Evolutionary conservation across 2,329 filamentous ascomycete genomes (phyloP), one percentile per base, ranked within the genome.

Genomic region (Paracoccidioides lutzii): DNA sequence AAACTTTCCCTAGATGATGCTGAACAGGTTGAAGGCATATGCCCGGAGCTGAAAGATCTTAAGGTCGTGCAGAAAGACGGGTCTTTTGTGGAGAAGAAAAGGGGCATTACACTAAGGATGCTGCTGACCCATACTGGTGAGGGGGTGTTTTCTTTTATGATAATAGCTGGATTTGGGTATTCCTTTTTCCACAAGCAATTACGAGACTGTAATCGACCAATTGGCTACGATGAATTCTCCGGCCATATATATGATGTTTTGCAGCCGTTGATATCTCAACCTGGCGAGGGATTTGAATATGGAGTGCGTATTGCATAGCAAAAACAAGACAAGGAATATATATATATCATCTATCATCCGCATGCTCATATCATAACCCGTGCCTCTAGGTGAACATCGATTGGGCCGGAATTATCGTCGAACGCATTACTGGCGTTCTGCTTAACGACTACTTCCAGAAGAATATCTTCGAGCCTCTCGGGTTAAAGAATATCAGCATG

Each of bases 211-310:
- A 69, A 68, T 1, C 68, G 72, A 10, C 80, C 80, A 0, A 67
- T 70, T 0, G 79, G 80, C 0, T 62, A 76, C 4, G 79, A 84
- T 55, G 82, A 84, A 62, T 80, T 84, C 61, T 76, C 75, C 0
- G 77, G 77, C 0, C 73, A 79, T 22, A 63, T 75, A n/a, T 71
- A 73, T 42, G 80, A 80, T 15, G 70, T 84, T 52, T 62, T 75
- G 50, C 65, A 71, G 59, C 78, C 81, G 0, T 66, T 87, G 28
- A 65, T 84, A 1, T 82, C 82, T 60, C 81, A 86, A 59, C 83
- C 83, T 0, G 82, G 83, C 0, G 74, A 77, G 37, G 71, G 71
- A 3, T 86, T 80, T 80, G 75, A 80, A 55, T 85, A 85, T 30
- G 77, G 78, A 1, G 76, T 79, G 67, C 70, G 73, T 68, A 60